phyloP scores from a whole-genome alignment of 208 protist species.

The Trypanosoma brucei region DNA sequence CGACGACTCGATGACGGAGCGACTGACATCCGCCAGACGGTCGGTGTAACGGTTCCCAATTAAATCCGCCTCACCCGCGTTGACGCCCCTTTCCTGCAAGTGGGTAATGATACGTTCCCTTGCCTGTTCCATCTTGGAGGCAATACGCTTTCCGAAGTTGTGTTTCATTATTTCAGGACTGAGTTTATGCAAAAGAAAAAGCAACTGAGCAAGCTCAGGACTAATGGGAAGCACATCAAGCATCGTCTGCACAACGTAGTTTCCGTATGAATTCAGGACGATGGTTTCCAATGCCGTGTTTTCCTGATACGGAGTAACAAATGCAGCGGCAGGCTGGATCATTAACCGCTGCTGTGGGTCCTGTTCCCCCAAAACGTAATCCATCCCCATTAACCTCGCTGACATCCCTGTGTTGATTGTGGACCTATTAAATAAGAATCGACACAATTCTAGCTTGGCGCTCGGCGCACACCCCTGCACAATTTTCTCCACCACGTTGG shows the following conservation, averaged over 20 bases:
- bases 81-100: background rate
- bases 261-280: slow-evolving; percentile 92
- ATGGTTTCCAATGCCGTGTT: slow-evolving; percentile 57
- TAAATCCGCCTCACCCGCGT: too few species aligned
- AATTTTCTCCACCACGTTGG: slow-evolving; percentile 96
- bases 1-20: too few species aligned
- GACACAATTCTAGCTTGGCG: slow-evolving; percentile 40
- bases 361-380: background rate
- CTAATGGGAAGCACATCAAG: slow-evolving; percentile 73
- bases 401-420: background rate
- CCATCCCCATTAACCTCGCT: background rate
- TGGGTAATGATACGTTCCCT: slow-evolving; percentile 33
- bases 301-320: slow-evolving; percentile 37
- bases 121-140: slow-evolving; percentile 49
- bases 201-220: slow-evolving; percentile 34
- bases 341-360: slow-evolving; percentile 1
- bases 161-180: slow-evolving; percentile 35
- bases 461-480: slow-evolving; percentile 56
- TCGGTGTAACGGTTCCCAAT: too few species aligned
- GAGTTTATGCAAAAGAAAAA: slow-evolving; percentile 33
- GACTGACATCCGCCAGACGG: too few species aligned
- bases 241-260: slow-evolving; percentile 97
- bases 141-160: slow-evolving; percentile 67
- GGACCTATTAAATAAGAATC: slow-evolving; percentile 26
- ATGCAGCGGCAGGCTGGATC: background rate